A percentile compares a stretch with the other conserved stretches of the same genome.
These are phyloP conservation scores for Mycena rebaudengoi DNA, from an alignment of 768 basidiomycete species.

Conservation along the genomic window DNA sequence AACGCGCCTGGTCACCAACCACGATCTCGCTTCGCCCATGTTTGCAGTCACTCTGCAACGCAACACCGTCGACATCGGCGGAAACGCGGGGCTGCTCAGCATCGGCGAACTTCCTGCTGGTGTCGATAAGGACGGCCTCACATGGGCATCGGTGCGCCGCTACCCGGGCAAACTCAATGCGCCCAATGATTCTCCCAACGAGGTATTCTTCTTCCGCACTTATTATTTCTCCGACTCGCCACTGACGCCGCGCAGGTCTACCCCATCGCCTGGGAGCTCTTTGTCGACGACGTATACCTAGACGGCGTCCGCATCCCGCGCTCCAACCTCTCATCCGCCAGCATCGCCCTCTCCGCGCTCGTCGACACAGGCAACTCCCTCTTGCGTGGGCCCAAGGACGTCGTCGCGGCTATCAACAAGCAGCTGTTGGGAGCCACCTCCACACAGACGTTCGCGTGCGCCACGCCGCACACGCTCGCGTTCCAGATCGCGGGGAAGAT, in stretches of 20 bases:
- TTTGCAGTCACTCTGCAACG: constrained; percentile 73
- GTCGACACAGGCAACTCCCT: constrained; percentile 87
- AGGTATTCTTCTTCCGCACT: constrained; percentile 50
- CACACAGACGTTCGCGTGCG: constrained; percentile 60
- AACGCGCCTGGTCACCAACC: constrained; percentile 51
- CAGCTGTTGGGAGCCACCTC: too few relatives aligned
- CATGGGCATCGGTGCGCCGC: constrained; percentile 70
- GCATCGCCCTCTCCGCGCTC: constrained; percentile 67
- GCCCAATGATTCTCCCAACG: constrained; percentile 63
- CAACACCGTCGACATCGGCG: constrained; percentile 71
- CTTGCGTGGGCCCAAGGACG: constrained; percentile 76
- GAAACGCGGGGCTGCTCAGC: constrained; percentile 70
- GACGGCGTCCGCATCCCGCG: constrained; percentile 69
- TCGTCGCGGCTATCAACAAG: constrained; percentile 57
- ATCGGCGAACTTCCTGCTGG: constrained; percentile 70
- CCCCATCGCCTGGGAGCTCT: constrained; percentile 77
- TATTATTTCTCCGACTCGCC: constrained; percentile 4
- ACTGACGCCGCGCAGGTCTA: constrained; percentile 52
- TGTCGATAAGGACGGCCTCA: constrained; percentile 57
- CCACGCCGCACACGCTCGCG: constrained; percentile 65
- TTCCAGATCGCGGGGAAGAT: constrained; percentile 74
- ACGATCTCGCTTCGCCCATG: constrained; percentile 51
- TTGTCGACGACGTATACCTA: constrained; percentile 75
- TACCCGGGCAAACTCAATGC: constrained; percentile 69
- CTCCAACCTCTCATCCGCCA: constrained; percentile 57